phyloP scores from a whole-genome alignment of 441 rosid genomes.

The Populus hybrid region DNA sequence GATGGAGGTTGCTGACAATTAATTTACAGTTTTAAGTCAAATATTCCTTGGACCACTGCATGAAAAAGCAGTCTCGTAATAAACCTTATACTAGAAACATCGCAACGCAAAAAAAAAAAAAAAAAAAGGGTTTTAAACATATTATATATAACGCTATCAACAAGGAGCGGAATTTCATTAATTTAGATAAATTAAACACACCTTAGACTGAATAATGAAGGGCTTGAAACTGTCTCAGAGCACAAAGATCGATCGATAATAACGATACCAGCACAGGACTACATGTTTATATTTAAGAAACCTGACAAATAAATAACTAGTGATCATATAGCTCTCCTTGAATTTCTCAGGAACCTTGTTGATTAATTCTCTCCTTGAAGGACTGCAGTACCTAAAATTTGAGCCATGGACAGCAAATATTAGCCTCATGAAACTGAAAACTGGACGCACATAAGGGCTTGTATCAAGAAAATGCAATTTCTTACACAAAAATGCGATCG shows the following conservation, averaged over 20 bases:
- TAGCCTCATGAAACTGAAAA: background rate
- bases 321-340: background rate
- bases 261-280: background rate
- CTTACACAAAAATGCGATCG: slow-evolving; percentile 19
- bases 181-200: background rate
- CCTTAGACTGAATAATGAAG: background rate
- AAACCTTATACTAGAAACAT: background rate
- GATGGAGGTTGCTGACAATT: slow-evolving; percentile 8
- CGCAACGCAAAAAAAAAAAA: background rate
- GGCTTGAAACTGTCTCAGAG: background rate
- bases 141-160: background rate
- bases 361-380: slow-evolving; percentile 9
- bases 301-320: slow-evolving; percentile 16
- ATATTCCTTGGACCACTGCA: slow-evolving; percentile 31
- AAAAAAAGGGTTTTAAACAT: too few species aligned
- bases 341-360: background rate
- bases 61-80: slow-evolving; percentile 12
- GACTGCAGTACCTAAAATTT: slow-evolving; percentile 11
- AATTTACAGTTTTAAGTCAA: slow-evolving; percentile 21
- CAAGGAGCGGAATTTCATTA: background rate
- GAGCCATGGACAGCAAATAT: background rate
- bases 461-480: background rate
- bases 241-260: background rate
- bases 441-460: background rate
- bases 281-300: slow-evolving; percentile 14